Conservation (phyloP, 73 alveolate species). For the Symbiodinium pilosum region DNA sequence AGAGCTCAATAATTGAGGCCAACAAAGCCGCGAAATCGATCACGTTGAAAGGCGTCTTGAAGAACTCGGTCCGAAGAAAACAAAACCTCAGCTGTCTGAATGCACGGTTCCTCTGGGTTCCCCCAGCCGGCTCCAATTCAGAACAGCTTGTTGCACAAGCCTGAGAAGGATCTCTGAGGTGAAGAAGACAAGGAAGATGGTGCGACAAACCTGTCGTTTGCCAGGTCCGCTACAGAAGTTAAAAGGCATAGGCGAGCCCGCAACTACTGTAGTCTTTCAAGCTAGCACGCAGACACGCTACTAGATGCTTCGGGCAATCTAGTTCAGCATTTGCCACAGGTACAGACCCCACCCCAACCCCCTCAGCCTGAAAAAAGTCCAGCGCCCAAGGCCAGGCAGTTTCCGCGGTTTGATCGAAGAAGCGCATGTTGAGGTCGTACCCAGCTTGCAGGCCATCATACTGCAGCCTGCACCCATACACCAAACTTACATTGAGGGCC, state of each 20-base stretch:
- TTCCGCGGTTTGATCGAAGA: neutral
- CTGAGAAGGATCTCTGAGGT: conserved; percentile 54
- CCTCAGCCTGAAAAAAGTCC: neutral
- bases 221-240: too few species aligned
- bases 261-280: neutral
- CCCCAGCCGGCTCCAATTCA: too few species aligned
- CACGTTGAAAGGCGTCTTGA: conserved; percentile 77
- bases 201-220: conserved; percentile 22
- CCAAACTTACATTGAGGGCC: too few species aligned
- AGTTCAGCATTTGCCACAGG: too few species aligned
- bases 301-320: too few species aligned
- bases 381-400: neutral
- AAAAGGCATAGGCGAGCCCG: too few species aligned
- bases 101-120: too few species aligned
- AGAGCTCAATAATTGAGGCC: conserved; percentile 70
- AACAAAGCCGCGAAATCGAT: conserved; percentile 50
- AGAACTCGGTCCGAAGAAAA: conserved; percentile 3
- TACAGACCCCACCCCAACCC: too few species aligned
- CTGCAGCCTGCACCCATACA: conserved; percentile 51
- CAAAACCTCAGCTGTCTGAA: neutral
- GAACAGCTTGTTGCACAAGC: too few species aligned
- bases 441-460: conserved; percentile 65
- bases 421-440: neutral
- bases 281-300: too few species aligned
- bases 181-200: conserved; percentile 45